Conservation (phyloP, 2,329 filamentous ascomycete species). For the Cladosporium sp. region DNA sequence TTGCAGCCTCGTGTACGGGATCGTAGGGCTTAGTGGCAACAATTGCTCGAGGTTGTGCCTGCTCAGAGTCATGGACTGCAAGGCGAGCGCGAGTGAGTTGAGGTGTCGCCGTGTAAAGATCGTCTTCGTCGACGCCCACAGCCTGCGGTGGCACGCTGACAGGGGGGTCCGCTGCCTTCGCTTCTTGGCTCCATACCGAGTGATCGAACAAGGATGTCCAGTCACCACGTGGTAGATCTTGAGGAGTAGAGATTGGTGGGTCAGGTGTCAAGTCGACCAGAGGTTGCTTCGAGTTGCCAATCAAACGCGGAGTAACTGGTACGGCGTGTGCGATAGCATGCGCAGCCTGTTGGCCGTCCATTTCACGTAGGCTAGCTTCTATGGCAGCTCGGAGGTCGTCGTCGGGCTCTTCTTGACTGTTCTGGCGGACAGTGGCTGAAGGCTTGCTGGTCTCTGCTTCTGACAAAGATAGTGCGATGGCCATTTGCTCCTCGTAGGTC, state of each 20-base stretch:
- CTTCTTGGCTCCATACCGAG: conserved; percentile 20
- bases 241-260: conserved; percentile 22
- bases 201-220: conserved; percentile 29
- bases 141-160: conserved; percentile 22
- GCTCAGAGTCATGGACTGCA: conserved; percentile 21
- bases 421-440: conserved; percentile 26
- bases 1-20: conserved; percentile 35
- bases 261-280: conserved; percentile 32
- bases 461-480: conserved; percentile 39
- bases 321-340: conserved; percentile 25
- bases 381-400: conserved; percentile 36
- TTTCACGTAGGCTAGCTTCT: conserved; percentile 35
- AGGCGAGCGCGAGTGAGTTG: conserved; percentile 35
- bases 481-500: conserved; percentile 40
- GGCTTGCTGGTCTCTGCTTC: conserved; percentile 34
- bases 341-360: conserved; percentile 30
- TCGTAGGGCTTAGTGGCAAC: conserved; percentile 24
- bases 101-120: conserved; percentile 38
- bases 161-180: conserved; percentile 17
- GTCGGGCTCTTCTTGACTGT: conserved; percentile 28
- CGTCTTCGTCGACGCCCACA: conserved; percentile 27
- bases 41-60: neutral
- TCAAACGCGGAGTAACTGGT: conserved; percentile 22
- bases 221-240: conserved; percentile 19
- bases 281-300: conserved; percentile 21